phyloP scores from a whole-genome alignment of 805 yeast species.

The Wickerhamomyces bisporus region DNA sequence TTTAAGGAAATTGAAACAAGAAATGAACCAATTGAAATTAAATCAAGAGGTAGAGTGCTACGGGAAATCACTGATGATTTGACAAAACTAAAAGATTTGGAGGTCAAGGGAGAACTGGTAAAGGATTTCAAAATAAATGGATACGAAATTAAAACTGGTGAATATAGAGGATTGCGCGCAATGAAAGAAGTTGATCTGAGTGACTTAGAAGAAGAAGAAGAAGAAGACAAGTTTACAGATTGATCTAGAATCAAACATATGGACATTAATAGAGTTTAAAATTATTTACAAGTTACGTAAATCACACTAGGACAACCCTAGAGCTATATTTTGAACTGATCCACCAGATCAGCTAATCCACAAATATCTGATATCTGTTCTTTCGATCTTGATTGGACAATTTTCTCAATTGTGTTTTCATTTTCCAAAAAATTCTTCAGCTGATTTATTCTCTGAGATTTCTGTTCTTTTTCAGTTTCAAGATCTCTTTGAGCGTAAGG shows the following conservation, averaged over 20 bases:
- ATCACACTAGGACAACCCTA: no score
- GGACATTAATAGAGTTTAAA: no score
- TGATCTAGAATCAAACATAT: neutral
- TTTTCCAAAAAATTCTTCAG: slow-evolving; percentile 33
- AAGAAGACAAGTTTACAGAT: neutral
- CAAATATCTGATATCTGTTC: slow-evolving; percentile 33
- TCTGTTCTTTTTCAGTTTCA: slow-evolving; percentile 25
- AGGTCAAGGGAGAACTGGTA: slow-evolving; percentile 9
- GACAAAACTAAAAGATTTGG: slow-evolving; percentile 10
- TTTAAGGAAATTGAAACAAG: slow-evolving; percentile 16
- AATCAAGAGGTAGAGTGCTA: slow-evolving; percentile 13
- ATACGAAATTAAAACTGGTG: slow-evolving; percentile 13
- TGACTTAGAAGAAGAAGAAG: slow-evolving; percentile 9
- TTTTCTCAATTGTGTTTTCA: slow-evolving; percentile 36
- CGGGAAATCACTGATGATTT: slow-evolving; percentile 15
- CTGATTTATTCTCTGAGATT: slow-evolving; percentile 24
- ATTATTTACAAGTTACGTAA: no score
- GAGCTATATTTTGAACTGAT: slow-evolving; percentile 1
- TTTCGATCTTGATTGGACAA: slow-evolving; percentile 32
- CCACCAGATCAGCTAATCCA: slow-evolving; percentile 13
- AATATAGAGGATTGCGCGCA: slow-evolving; percentile 26
- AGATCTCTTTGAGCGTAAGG: slow-evolving; percentile 45
- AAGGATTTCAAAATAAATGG: slow-evolving; percentile 27
- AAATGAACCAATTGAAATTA: slow-evolving; percentile 11
- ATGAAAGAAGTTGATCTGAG: slow-evolving; percentile 27